Base-by-base conservation (phyloP, 805 yeast genomes). In the Metschnikowia gelsemii region DNA sequence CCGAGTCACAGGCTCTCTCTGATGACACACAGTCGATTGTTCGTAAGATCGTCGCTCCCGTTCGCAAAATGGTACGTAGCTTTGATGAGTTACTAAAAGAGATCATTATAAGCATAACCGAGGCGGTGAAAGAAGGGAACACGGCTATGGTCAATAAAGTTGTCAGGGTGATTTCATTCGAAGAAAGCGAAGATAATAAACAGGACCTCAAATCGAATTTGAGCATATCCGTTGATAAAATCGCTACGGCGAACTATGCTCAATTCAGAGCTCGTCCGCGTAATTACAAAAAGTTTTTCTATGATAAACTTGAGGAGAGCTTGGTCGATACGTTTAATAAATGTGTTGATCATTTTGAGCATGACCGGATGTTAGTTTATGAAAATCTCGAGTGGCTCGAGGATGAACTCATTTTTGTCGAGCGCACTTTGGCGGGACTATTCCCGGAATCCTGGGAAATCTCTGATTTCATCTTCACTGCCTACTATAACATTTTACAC, bases 301-400 rank as follows among this genome's bases (percentile, higher is more conserved):
- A 77, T 42, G 68, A 72, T 18, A 75, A 78, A 42, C 65, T 87
- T 31, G 75, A 78, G 48, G 73, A 72, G 36, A 75, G 87, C 5
- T 75, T 90, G 9, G 68, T 64, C 20, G 85, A 80, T 16, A 82
- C 84, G 29, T 89, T 89, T 64, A 68, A 73, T 25, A 78, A 81
- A 44, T 80, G 89, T 66, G 74, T 70, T 53, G 77, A 73, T 44
- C 73, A 73, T 43, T 82, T 72, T 56, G 66, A 63, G 19, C 45
- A 58, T 4, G 77, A 73, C 37, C 72, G 73, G 27, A 78, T 81
- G 62, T 72, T 71, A 13, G 79, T 88, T 1, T 70, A 86, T 43
- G 82, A 83, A 28, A 80, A 85, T 50, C 64, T 90, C 41, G 82
- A 80, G 43, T 91, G 96, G 90, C 75, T 89, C 14, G 87, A 84